phyloP scores from a whole-genome alignment of 805 yeast genomes.

The Candida jianshihensis region DNA sequence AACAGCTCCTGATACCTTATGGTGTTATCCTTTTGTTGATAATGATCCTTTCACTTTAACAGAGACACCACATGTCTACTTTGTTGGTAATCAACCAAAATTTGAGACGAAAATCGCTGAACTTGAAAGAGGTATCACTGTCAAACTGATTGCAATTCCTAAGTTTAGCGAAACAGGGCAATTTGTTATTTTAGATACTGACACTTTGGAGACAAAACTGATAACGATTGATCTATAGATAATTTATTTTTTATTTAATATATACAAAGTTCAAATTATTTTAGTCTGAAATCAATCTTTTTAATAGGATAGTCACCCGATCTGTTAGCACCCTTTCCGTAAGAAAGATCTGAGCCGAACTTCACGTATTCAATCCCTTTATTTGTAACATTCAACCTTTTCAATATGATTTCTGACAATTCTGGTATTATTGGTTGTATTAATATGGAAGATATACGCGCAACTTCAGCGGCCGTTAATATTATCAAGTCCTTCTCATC shows the following conservation, averaged over 20 bases:
- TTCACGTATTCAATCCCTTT: slow-evolving; percentile 39
- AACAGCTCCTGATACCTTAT: slow-evolving; percentile 92
- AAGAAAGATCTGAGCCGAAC: slow-evolving; percentile 52
- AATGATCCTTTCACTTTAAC: slow-evolving; percentile 74
- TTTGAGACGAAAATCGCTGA: slow-evolving; percentile 42
- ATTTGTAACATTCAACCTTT: slow-evolving; percentile 51
- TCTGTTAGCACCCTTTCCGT: slow-evolving; percentile 52
- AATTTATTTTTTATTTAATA: slow-evolving; percentile 1
- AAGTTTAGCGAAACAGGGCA: slow-evolving; percentile 59
- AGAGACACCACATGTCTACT: slow-evolving; percentile 80
- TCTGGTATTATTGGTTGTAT: slow-evolving; percentile 71
- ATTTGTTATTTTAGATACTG: slow-evolving; percentile 53
- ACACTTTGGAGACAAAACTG: slow-evolving; percentile 47
- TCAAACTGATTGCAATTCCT: slow-evolving; percentile 64
- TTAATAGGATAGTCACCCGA: slow-evolving; percentile 44
- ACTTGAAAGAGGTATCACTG: slow-evolving; percentile 31
- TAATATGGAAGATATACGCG: slow-evolving; percentile 59
- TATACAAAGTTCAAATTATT: slow-evolving; percentile 5
- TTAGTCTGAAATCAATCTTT: slow-evolving; percentile 20
- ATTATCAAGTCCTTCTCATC: slow-evolving; percentile 47
- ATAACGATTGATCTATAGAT: slow-evolving; percentile 25
- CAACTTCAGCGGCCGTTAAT: slow-evolving; percentile 60
- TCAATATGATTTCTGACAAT: slow-evolving; percentile 48
- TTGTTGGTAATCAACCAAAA: slow-evolving; percentile 75
- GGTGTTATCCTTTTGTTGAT: slow-evolving; percentile 77